Percentiles rank a stretch among this genome's conserved stretches.
phyloP scores from a whole-genome alignment of 495 filamentous ascomycete genomes.

The Neurospora terricola region DNA sequence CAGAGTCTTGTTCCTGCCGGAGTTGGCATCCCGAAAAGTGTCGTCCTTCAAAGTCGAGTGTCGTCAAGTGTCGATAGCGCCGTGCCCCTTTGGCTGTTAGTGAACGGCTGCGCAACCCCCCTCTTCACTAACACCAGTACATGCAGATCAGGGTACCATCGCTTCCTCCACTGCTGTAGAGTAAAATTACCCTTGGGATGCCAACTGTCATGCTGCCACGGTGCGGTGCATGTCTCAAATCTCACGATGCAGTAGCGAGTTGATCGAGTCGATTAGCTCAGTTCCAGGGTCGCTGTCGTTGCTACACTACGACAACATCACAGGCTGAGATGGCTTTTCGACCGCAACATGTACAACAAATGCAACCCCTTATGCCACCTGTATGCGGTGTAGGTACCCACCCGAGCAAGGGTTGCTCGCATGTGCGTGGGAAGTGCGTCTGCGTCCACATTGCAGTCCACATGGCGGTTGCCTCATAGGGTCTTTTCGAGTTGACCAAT shows the following conservation, averaged over 20 bases:
- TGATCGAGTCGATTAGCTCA: background rate
- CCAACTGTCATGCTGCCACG: background rate
- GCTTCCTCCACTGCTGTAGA: background rate
- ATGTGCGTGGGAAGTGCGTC: background rate
- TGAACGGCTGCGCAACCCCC: background rate
- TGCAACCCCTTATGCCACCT: background rate
- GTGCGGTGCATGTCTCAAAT: background rate
- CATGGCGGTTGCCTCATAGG: background rate
- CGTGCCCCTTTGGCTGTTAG: background rate
- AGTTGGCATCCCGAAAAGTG: background rate
- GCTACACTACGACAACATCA: background rate
- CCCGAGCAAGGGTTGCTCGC: background rate
- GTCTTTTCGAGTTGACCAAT: background rate
- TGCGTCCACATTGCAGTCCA: background rate
- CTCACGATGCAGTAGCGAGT: background rate
- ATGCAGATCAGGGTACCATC: background rate
- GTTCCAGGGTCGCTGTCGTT: background rate
- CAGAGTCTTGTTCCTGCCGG: background rate
- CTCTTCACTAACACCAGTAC: background rate
- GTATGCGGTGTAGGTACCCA: background rate
- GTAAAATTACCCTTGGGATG: background rate
- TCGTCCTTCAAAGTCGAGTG: background rate
- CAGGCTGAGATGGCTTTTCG: background rate
- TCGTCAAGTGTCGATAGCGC: background rate
- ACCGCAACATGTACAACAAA: background rate